A percentile compares a stretch with the other conserved stretches of the same genome.
These are phyloP conservation scores for Tolypocladium album DNA, from an alignment of 2,329 filamentous ascomycete genomes.

Conservation along the genomic window DNA sequence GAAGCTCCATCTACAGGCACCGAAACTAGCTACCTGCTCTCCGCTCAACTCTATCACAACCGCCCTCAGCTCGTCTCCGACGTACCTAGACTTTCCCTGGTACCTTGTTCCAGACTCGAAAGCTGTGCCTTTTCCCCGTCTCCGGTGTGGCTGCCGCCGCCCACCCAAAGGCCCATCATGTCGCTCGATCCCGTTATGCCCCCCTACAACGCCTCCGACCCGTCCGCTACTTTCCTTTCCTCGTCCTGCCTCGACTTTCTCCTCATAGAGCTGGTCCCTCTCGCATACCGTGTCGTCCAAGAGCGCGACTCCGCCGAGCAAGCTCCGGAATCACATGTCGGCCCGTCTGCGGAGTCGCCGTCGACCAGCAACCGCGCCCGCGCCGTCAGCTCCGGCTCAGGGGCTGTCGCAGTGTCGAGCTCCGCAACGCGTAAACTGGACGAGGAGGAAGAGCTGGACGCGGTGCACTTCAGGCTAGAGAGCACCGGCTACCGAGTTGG, in stretches of 20 bases:
- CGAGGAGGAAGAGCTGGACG: constrained; percentile 75
- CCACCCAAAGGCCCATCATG: constrained; percentile 32
- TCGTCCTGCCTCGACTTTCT: constrained; percentile 87
- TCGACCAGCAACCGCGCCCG: neutral
- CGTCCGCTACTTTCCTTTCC: constrained; percentile 64
- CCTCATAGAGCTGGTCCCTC: constrained; percentile 90
- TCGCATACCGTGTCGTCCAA: constrained; percentile 76
- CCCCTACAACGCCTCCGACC: constrained; percentile 62
- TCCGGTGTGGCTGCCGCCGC: neutral
- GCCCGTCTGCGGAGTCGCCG: neutral
- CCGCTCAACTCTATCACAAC: neutral
- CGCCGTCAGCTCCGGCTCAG: constrained; percentile 13
- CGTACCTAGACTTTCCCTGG: neutral
- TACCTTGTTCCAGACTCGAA: neutral
- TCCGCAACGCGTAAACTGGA: constrained; percentile 29
- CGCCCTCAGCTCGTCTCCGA: neutral
- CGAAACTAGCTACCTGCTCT: neutral
- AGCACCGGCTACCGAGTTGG: constrained; percentile 83
- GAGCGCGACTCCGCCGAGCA: constrained; percentile 48
- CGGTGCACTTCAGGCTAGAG: constrained; percentile 77
- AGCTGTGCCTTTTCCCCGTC: neutral
- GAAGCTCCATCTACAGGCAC: neutral
- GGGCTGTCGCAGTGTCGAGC: constrained; percentile 6
- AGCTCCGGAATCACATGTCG: neutral
- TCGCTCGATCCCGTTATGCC: constrained; percentile 63